A percentile compares a stretch with the other conserved stretches of the same genome.
These are phyloP conservation scores for Rhizoclosmatium hyalinum DNA, from an alignment of 371 early-diverging fungal species.

Conservation along the genomic window DNA sequence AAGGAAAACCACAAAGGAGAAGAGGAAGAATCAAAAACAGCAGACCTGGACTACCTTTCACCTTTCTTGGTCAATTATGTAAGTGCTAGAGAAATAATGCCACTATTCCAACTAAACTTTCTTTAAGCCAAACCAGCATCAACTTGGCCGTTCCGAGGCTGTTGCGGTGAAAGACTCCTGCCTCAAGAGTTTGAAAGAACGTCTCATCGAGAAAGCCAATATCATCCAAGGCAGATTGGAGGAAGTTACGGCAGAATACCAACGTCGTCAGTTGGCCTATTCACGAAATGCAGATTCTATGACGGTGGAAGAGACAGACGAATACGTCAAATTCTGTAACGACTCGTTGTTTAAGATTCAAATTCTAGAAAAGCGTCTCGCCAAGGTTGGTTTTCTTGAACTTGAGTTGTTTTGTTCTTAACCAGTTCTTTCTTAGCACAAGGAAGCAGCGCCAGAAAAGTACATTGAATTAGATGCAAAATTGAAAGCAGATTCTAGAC, in stretches of 20 bases:
- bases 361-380: conserved; percentile 60
- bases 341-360: conserved; percentile 64
- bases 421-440: conserved; percentile 49
- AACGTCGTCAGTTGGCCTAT: conserved; percentile 57
- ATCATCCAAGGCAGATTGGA: conserved; percentile 65
- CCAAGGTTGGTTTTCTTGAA: conserved; percentile 45
- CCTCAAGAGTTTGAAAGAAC: conserved; percentile 54
- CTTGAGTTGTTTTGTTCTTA: neutral
- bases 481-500: conserved; percentile 50
- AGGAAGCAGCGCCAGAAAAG: conserved; percentile 60
- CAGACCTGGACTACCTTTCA: conserved; percentile 61
- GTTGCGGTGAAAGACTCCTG: conserved; percentile 54
- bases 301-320: conserved; percentile 62
- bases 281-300: conserved; percentile 58
- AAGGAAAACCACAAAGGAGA: conserved; percentile 55
- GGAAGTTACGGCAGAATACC: conserved; percentile 59
- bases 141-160: conserved; percentile 52
- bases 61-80: conserved; percentile 64
- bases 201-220: conserved; percentile 61
- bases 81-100: conserved; percentile 16
- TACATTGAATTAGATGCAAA: conserved; percentile 57
- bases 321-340: conserved; percentile 60
- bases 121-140: conserved; percentile 42
- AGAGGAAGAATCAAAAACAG: conserved; percentile 55
- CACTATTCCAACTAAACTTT: neutral